Conservation (phyloP, 352 stramenopile genomes). For the Pilasporangium apinafurcum region DNA sequence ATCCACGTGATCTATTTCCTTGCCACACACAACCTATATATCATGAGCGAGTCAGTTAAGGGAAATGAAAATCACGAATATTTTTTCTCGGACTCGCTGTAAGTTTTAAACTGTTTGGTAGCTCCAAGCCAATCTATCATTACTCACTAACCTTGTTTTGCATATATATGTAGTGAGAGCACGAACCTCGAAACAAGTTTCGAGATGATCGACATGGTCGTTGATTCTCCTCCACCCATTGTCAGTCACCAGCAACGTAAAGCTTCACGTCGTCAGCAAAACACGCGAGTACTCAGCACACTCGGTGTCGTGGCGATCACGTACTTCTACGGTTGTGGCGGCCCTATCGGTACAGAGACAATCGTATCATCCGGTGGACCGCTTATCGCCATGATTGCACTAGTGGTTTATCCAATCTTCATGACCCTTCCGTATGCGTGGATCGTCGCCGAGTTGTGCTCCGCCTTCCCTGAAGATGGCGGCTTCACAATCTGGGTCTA, state of each 20-base stretch:
- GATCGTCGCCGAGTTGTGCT: constrained; percentile 84
- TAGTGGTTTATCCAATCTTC: constrained; percentile 69
- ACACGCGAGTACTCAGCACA: constrained; percentile 11
- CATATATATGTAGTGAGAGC: too few relatives aligned
- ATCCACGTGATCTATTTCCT: too few relatives aligned
- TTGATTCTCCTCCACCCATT: constrained; percentile 3
- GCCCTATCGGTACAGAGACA: constrained; percentile 10
- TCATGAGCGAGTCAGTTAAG: too few relatives aligned
- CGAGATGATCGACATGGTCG: constrained; percentile 7
- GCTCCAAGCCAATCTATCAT: too few relatives aligned
- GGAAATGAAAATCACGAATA: too few relatives aligned
- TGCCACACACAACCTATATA: too few relatives aligned
- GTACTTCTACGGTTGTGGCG: constrained; percentile 12
- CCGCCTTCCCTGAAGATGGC: constrained; percentile 67
- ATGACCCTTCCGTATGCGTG: constrained; percentile 83
- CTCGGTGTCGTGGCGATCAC: constrained; percentile 13
- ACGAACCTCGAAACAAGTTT: too few relatives aligned
- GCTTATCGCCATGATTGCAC: constrained; percentile 61
- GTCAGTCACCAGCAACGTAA: too few relatives aligned
- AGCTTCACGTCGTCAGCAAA: neutral
- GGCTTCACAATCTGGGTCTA: constrained; percentile 83
- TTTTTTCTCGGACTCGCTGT: too few relatives aligned
- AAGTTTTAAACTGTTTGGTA: too few relatives aligned
- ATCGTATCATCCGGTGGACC: constrained; percentile 14
- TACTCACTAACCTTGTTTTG: too few relatives aligned